Conservation (phyloP, 495 filamentous ascomycete species). For the Endocarpon pusillum region DNA sequence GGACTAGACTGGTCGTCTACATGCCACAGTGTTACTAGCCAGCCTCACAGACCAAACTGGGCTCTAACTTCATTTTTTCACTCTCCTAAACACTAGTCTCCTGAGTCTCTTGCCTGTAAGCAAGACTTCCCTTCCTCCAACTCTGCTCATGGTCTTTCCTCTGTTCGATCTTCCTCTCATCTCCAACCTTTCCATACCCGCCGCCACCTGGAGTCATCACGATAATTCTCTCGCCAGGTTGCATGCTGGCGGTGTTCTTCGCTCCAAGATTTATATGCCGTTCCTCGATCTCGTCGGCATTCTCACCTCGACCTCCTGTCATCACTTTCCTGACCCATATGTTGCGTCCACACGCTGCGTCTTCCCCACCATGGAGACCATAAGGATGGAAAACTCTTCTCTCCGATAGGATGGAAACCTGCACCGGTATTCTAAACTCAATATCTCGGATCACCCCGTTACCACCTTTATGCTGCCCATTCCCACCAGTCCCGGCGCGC, state of each 20-base stretch:
- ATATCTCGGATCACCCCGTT: conserved; percentile 24
- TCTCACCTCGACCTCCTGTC: conserved; percentile 1
- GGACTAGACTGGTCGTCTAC: too few relatives aligned
- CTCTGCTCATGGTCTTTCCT: conserved; percentile 13
- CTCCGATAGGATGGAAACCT: conserved; percentile 76
- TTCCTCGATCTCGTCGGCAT: conserved; percentile 29
- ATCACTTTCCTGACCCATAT: conserved; percentile 34
- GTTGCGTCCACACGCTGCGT: conserved; percentile 28
- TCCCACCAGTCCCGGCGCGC: conserved; percentile 35
- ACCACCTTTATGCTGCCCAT: conserved; percentile 16
- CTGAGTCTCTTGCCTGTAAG: conserved; percentile 13
- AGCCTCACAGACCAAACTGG: too few relatives aligned
- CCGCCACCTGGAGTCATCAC: conserved; percentile 30
- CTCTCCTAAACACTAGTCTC: conserved; percentile 16
- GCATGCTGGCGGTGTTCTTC: conserved; percentile 77
- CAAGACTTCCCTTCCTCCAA: conserved; percentile 19
- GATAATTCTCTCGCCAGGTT: conserved; percentile 67
- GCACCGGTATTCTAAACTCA: conserved; percentile 36
- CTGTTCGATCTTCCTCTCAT: conserved; percentile 1
- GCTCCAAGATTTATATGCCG: conserved; percentile 59
- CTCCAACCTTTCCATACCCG: conserved; percentile 20
- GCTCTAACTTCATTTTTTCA: background rate
- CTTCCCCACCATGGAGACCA: conserved; percentile 66
- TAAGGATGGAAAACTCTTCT: conserved; percentile 74
- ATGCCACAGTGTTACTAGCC: too few relatives aligned